Conservation (phyloP, 176 grass and related monocot species). For the Triticum monococcum region DNA sequence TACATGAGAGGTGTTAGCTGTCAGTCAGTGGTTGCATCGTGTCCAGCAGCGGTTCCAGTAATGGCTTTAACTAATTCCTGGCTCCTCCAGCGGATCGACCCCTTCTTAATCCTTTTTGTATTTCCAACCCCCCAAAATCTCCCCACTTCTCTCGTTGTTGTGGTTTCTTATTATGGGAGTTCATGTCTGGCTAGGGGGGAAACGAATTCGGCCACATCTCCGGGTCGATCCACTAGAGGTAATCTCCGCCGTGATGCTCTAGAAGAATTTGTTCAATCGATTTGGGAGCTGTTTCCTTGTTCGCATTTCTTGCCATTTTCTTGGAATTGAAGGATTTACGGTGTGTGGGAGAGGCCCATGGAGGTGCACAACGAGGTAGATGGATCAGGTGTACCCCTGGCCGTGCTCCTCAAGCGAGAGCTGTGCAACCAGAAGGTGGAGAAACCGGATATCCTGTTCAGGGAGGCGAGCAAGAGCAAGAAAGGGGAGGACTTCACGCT, state of each 20-base stretch:
- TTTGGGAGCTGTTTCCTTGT: neutral
- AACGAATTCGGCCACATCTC: slow-evolving; percentile 9
- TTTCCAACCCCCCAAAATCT: too few relatives aligned
- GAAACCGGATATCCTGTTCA: slow-evolving; percentile 81
- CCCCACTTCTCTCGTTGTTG: too few relatives aligned
- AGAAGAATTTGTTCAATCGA: slow-evolving; percentile 19
- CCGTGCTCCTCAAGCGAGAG: slow-evolving; percentile 89
- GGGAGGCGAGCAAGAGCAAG: slow-evolving; percentile 83
- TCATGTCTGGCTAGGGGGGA: neutral
- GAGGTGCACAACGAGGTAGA: slow-evolving; percentile 54
- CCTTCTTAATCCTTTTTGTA: too few relatives aligned
- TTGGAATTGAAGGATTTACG: slow-evolving; percentile 3
- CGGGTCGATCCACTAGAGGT: slow-evolving; percentile 6
- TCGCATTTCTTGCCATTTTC: slow-evolving; percentile 25
- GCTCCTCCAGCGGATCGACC: too few relatives aligned
- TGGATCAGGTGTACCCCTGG: slow-evolving; percentile 71
- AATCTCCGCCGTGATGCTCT: neutral
- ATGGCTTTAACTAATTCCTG: too few relatives aligned
- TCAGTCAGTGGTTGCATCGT: too few relatives aligned
- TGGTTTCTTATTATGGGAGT: neutral
- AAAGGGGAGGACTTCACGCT: slow-evolving; percentile 97
- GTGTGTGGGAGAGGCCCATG: slow-evolving; percentile 11
- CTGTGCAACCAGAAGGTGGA: slow-evolving; percentile 84
- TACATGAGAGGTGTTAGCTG: too few relatives aligned
- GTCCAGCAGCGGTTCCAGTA: too few relatives aligned